phyloP scores from a whole-genome alignment of 75 land plant genomes.

The Selaginella moellendorffii region DNA sequence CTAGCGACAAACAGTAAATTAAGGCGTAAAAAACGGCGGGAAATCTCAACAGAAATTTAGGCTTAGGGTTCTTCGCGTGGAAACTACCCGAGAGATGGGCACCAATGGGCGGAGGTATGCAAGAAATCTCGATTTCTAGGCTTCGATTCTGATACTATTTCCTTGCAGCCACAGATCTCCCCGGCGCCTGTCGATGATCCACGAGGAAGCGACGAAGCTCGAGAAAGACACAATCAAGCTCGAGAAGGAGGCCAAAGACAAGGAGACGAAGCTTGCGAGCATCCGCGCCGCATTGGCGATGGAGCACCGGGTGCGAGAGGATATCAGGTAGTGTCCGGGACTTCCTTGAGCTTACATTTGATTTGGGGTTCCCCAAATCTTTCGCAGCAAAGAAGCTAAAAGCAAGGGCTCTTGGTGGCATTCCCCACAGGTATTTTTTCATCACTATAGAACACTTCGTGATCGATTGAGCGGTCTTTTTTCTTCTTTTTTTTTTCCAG shows the following conservation, averaged over 20 bases:
- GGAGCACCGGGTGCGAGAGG: neutral
- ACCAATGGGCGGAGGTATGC: too few relatives aligned
- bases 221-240: neutral
- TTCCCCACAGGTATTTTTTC: neutral
- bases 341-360: too few relatives aligned
- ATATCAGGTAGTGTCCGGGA: slow-evolving; percentile 1
- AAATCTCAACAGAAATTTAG: neutral
- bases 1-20: neutral
- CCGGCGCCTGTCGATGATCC: neutral
- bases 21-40: neutral
- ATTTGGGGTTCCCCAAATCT: too few relatives aligned
- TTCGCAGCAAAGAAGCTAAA: neutral
- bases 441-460: too few relatives aligned
- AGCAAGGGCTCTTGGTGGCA: neutral
- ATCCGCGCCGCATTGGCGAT: neutral
- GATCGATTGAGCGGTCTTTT: too few relatives aligned
- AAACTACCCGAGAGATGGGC: too few relatives aligned
- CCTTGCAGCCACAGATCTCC: neutral
- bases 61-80: neutral
- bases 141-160: neutral
- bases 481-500: neutral
- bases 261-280: neutral
- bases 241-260: neutral
- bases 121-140: neutral
- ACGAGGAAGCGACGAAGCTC: neutral